Conservation (phyloP, 768 basidiomycete genomes). For the Russula virescens region DNA sequence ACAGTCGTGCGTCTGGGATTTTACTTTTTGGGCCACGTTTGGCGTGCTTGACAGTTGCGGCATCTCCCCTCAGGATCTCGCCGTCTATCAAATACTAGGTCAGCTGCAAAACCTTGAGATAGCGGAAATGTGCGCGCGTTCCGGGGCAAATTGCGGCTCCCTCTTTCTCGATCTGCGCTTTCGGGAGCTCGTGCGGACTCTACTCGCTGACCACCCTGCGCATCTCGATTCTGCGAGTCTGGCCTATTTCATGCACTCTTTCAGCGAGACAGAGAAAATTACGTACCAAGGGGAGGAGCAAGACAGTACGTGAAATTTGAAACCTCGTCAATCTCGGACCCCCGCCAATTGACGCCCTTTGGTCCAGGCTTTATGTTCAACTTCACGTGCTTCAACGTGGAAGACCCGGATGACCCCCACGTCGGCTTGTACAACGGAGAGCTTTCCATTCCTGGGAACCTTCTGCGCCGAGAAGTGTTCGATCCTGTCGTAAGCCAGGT, state of each 20-base stretch:
- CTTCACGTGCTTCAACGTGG: slow-evolving; percentile 86
- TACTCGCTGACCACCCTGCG: slow-evolving; percentile 76
- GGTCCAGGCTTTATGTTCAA: slow-evolving; percentile 73
- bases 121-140: slow-evolving; percentile 84
- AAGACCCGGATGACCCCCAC: slow-evolving; percentile 72
- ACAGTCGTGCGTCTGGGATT: slow-evolving; percentile 19
- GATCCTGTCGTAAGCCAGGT: slow-evolving; percentile 83
- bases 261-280: slow-evolving; percentile 84
- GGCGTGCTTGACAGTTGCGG: slow-evolving; percentile 11
- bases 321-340: background rate
- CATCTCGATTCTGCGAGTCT: slow-evolving; percentile 78
- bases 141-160: slow-evolving; percentile 83
- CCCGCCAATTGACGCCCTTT: slow-evolving; percentile 13
- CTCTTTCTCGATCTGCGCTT: slow-evolving; percentile 86
- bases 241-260: slow-evolving; percentile 85
- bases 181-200: slow-evolving; percentile 69
- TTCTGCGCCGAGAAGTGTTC: slow-evolving; percentile 78
- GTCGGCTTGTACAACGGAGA: slow-evolving; percentile 82
- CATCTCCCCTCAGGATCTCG: slow-evolving; percentile 35
- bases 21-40: background rate
- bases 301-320: slow-evolving; percentile 53
- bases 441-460: slow-evolving; percentile 72
- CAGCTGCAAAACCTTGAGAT: slow-evolving; percentile 79
- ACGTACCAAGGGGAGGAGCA: slow-evolving; percentile 66
- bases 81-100: slow-evolving; percentile 63